A percentile compares a stretch with the other conserved stretches of the same genome.
phyloP scores from a whole-genome alignment of 2,329 filamentous ascomycete genomes.

The Microthyrium microscopicum region DNA sequence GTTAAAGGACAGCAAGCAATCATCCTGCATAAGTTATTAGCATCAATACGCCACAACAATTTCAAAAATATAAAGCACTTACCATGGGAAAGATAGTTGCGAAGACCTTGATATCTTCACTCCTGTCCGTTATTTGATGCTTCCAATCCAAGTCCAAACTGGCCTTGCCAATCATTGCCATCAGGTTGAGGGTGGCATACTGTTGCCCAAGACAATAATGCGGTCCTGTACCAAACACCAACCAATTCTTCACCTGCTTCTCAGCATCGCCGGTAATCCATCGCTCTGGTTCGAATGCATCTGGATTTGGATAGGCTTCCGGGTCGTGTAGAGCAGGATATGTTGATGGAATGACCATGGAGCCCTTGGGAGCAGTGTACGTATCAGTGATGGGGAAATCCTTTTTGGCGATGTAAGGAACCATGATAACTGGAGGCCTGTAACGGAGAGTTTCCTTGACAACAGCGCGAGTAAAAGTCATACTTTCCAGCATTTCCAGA shows the following conservation, averaged over 20 bases:
- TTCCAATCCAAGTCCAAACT: constrained; percentile 77
- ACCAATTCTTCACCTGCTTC: constrained; percentile 84
- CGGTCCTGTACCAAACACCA: constrained; percentile 88
- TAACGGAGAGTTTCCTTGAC: constrained; percentile 57
- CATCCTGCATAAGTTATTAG: constrained; percentile 46
- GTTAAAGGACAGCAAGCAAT: constrained; percentile 63
- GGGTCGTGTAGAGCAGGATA: constrained; percentile 85
- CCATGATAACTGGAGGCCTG: constrained; percentile 92
- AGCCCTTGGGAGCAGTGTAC: constrained; percentile 88
- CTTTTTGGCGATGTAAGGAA: constrained; percentile 90
- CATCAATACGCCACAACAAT: constrained; percentile 2
- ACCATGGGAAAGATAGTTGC: constrained; percentile 96
- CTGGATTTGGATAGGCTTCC: constrained; percentile 79
- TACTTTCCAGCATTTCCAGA: constrained; percentile 75
- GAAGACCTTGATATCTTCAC: constrained; percentile 95
- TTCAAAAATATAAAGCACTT: constrained; percentile 23
- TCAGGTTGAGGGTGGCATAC: constrained; percentile 79
- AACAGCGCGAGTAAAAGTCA: constrained; percentile 81
- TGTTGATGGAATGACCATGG: constrained; percentile 86
- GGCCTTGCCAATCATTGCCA: constrained; percentile 79
- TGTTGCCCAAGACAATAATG: constrained; percentile 94
- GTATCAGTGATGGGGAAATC: constrained; percentile 73
- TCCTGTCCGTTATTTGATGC: constrained; percentile 66
- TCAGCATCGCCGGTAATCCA: constrained; percentile 86
- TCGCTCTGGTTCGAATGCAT: constrained; percentile 75